Evolutionary conservation across 176 grass and related monocot species (phyloP).

Genomic region (Miscanthus lutarioriparius): DNA sequence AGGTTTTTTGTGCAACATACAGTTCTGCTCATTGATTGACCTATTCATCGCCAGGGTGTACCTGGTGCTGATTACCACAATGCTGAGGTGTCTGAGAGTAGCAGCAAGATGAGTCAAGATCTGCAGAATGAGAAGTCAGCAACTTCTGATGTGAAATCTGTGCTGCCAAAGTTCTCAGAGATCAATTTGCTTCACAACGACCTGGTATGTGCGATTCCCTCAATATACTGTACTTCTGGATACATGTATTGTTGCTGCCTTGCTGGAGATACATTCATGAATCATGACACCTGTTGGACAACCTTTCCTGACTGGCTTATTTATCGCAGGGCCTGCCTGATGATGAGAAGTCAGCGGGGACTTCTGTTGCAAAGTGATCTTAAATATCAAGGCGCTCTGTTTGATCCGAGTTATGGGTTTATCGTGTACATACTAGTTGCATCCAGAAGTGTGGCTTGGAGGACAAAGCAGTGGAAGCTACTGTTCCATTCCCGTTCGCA

Average conservation of each 20-base stretch:
- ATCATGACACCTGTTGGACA: background rate
- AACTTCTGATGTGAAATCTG: constrained; percentile 21
- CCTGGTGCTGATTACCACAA: background rate
- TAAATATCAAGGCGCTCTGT: background rate
- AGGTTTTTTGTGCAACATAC: background rate
- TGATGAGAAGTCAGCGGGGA: background rate
- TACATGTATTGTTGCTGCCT: background rate
- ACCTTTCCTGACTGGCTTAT: background rate
- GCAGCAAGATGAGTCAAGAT: background rate
- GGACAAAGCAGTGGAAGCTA: constrained; percentile 11
- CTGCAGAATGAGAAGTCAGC: constrained; percentile 24
- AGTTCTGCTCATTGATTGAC: background rate
- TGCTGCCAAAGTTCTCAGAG: background rate
- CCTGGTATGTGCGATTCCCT: background rate
- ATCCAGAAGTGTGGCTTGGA: constrained; percentile 22
- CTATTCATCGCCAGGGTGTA: constrained; percentile 5
- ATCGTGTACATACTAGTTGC: constrained; percentile 22
- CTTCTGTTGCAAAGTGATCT: constrained; percentile 14
- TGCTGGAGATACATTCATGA: background rate
- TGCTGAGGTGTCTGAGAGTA: constrained; percentile 4
- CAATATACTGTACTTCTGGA: background rate
- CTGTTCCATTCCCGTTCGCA: background rate
- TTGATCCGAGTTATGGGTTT: background rate
- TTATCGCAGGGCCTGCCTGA: background rate
- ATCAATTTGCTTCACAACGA: constrained; percentile 19